Percentiles rank a stretch among this genome's conserved stretches.
Evolutionary conservation across 331 rosid genomes (phyloP).

Genomic region (Rosa hybrid): DNA sequence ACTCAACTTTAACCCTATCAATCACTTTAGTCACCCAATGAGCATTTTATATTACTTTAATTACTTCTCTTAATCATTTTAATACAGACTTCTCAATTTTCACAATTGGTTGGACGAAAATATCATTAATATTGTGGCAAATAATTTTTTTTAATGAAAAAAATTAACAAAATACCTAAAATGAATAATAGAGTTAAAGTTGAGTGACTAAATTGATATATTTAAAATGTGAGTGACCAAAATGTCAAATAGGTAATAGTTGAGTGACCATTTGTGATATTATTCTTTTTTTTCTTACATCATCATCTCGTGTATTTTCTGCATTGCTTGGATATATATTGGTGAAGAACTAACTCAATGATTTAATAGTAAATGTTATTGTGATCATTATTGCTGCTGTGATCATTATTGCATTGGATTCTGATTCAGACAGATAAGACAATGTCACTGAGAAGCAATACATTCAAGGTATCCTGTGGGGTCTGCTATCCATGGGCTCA

Average conservation of each 20-base stretch:
- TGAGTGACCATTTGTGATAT: conserved; percentile 50
- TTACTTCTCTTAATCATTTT: too few species aligned
- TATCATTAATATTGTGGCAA: too few species aligned
- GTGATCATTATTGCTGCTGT: conserved; percentile 71
- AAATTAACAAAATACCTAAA: too few species aligned
- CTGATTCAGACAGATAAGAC: conserved; percentile 77
- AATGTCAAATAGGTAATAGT: too few species aligned
- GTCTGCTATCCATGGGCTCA: conserved; percentile 91
- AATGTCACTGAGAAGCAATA: conserved; percentile 51
- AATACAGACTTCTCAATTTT: too few species aligned
- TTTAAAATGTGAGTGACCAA: too few species aligned
- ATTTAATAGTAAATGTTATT: conserved; percentile 61
- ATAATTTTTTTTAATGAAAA: too few species aligned
- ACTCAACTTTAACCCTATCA: neutral
- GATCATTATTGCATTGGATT: conserved; percentile 81
- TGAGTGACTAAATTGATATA: too few species aligned
- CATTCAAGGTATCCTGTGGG: conserved; percentile 67
- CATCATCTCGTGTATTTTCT: conserved; percentile 81
- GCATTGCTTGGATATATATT: conserved; percentile 67
- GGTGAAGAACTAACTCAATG: conserved; percentile 69
- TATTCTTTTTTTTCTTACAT: conserved; percentile 15
- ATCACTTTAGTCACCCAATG: too few species aligned
- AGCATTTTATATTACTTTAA: too few species aligned
- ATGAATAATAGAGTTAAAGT: too few species aligned
- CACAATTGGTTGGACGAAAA: too few species aligned